Evolutionary conservation across 768 basidiomycete species (phyloP).

Genomic region (Kwoniella europaea): DNA sequence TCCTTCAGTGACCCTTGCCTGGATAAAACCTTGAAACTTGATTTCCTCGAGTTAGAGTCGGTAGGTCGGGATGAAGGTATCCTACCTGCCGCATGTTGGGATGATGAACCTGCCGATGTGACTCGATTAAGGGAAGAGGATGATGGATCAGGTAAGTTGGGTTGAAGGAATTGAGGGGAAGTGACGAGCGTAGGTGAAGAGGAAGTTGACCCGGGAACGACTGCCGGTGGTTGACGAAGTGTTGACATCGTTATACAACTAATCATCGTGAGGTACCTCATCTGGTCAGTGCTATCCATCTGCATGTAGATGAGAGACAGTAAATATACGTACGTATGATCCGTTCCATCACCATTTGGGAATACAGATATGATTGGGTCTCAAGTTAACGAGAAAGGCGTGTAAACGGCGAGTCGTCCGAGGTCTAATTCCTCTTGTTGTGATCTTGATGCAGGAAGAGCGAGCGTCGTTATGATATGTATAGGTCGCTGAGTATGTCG

Average conservation of each 20-base stretch:
- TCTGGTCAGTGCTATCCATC: too few species aligned
- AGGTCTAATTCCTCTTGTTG: background rate
- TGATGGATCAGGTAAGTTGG: conserved; percentile 13
- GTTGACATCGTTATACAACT: conserved; percentile 17
- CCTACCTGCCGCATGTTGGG: conserved; percentile 7
- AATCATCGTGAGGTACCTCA: background rate
- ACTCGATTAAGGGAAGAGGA: conserved; percentile 7
- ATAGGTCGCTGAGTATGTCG: background rate
- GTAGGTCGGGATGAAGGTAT: conserved; percentile 24
- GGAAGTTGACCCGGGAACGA: background rate
- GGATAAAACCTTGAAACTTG: conserved; percentile 15
- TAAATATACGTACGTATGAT: background rate
- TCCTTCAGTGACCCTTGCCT: conserved; percentile 22
- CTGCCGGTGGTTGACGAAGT: conserved; percentile 13
- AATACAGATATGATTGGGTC: background rate
- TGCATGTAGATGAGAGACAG: background rate
- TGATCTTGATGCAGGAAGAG: background rate
- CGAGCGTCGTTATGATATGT: background rate
- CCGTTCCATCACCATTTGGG: background rate
- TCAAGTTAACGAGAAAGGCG: background rate
- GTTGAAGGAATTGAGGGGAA: conserved; percentile 18
- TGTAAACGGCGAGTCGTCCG: background rate
- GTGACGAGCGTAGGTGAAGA: conserved; percentile 8
- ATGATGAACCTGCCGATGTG: conserved; percentile 6
- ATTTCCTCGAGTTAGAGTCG: background rate